phyloP scores from a whole-genome alignment of 768 basidiomycete species.

The Psilocybe azurescens region DNA sequence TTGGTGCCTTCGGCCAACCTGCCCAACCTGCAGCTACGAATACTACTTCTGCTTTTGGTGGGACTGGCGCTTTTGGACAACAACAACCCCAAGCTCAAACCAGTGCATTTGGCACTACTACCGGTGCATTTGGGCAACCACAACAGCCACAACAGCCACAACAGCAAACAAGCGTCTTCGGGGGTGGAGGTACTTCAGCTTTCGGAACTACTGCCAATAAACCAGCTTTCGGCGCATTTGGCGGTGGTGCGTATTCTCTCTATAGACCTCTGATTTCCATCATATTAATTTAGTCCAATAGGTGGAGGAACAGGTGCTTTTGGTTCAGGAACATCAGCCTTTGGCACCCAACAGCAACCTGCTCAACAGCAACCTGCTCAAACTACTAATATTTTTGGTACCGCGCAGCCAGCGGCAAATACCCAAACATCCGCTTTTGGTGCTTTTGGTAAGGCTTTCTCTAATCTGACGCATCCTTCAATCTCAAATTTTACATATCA shows the following conservation, averaged over 20 bases:
- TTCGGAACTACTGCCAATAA: slow-evolving; percentile 41
- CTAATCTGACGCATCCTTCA: neutral
- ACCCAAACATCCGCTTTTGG: slow-evolving; percentile 21
- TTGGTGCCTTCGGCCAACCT: slow-evolving; percentile 49
- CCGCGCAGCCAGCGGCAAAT: slow-evolving; percentile 22
- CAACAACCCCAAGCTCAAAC: slow-evolving; percentile 34
- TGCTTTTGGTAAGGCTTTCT: slow-evolving; percentile 19
- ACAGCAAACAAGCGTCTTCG: slow-evolving; percentile 32
- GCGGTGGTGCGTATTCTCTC: slow-evolving; percentile 19
- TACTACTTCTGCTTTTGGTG: slow-evolving; percentile 42
- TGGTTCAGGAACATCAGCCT: slow-evolving; percentile 31
- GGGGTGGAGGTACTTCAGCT: slow-evolving; percentile 32
- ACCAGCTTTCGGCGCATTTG: slow-evolving; percentile 33
- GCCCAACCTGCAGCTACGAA: slow-evolving; percentile 31
- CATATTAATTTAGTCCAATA: slow-evolving; percentile 10
- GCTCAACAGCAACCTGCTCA: slow-evolving; percentile 31
- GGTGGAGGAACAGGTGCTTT: slow-evolving; percentile 37
- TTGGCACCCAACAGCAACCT: slow-evolving; percentile 23
- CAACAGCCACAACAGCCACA: slow-evolving; percentile 40
- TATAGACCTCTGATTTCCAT: neutral
- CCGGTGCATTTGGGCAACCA: slow-evolving; percentile 49
- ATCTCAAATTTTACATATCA: neutral
- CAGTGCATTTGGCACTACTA: slow-evolving; percentile 27
- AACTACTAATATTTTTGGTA: slow-evolving; percentile 23
- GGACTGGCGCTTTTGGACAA: slow-evolving; percentile 34